Percentiles rank a stretch among this genome's conserved stretches.
These are phyloP conservation scores for Stachybotrys chartarum DNA, from an alignment of 2,329 filamentous ascomycete genomes.

Conservation along the genomic window DNA sequence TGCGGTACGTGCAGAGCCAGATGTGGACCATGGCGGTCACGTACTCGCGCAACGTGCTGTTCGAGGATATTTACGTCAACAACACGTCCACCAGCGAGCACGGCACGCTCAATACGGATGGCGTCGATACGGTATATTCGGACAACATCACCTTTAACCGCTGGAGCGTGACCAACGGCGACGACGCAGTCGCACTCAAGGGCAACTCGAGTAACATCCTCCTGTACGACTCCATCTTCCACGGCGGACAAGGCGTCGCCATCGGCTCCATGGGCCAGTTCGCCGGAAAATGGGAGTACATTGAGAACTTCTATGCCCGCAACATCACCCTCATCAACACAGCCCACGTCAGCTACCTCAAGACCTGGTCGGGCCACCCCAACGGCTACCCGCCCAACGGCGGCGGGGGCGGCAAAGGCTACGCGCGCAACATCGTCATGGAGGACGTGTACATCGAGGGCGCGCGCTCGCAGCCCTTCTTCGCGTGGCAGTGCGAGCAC, in stretches of 20 bases:
- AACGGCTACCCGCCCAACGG: constrained; percentile 49
- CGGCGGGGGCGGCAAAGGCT: constrained; percentile 47
- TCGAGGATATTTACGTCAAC: constrained; percentile 47
- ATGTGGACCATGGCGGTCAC: constrained; percentile 55
- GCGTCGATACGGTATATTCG: constrained; percentile 44
- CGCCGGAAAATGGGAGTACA: constrained; percentile 34
- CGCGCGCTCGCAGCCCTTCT: constrained; percentile 21
- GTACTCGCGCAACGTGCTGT: constrained; percentile 34
- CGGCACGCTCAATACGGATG: constrained; percentile 32
- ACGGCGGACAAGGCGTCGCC: constrained; percentile 44
- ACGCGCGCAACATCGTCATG: constrained; percentile 20
- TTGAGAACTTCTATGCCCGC: constrained; percentile 39
- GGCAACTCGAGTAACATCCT: constrained; percentile 48
- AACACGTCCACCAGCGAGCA: constrained; percentile 30
- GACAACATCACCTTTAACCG: constrained; percentile 42
- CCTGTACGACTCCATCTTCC: constrained; percentile 40
- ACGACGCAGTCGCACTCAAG: constrained; percentile 47
- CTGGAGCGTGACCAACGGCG: constrained; percentile 44
- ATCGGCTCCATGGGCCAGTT: constrained; percentile 53
- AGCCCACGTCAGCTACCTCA: constrained; percentile 43
- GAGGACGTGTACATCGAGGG: constrained; percentile 20
- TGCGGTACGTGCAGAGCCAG: constrained; percentile 48
- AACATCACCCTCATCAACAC: constrained; percentile 40
- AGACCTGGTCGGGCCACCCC: constrained; percentile 50
- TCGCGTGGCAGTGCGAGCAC: constrained; percentile 27